Conservation (phyloP, 1,139 yeast genomes). For the Hanseniaspora uvarum region DNA sequence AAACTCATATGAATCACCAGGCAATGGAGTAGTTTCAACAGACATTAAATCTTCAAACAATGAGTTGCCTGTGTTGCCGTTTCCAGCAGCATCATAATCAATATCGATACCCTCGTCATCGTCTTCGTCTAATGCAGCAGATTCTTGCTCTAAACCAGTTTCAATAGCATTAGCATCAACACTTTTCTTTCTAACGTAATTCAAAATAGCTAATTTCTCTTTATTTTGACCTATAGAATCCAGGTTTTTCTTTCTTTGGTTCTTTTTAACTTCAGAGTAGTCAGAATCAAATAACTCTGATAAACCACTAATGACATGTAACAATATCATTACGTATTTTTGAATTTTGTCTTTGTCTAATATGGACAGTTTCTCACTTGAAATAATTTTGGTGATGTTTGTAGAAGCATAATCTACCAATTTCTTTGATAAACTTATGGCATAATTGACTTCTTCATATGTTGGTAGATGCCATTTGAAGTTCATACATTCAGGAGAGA, state of each 20-base stretch:
- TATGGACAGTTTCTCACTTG: conserved; percentile 23
- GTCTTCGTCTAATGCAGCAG: conserved; percentile 17
- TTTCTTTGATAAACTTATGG: conserved; percentile 48
- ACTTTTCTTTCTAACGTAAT: conserved; percentile 30
- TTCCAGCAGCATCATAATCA: conserved; percentile 18
- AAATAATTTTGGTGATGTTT: conserved; percentile 37
- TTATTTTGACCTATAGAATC: conserved; percentile 20
- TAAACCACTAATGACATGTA: conserved; percentile 63
- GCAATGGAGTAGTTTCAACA: conserved; percentile 29
- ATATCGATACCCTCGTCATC: neutral
- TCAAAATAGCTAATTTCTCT: conserved; percentile 30
- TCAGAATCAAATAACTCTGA: conserved; percentile 67
- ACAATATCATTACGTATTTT: conserved; percentile 46
- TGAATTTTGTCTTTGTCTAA: conserved; percentile 40
- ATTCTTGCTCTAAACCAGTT: conserved; percentile 31
- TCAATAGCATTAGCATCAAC: conserved; percentile 31
- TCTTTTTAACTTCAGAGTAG: conserved; percentile 29
- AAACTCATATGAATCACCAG: conserved; percentile 20
- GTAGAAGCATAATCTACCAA: conserved; percentile 40
- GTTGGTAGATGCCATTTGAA: conserved; percentile 73
- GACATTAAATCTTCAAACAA: conserved; percentile 26
- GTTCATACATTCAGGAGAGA: conserved; percentile 37
- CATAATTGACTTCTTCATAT: conserved; percentile 47
- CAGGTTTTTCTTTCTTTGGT: conserved; percentile 21
- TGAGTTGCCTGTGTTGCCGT: conserved; percentile 19